Percentiles rank a stretch among this genome's conserved stretches.
Conservation (phyloP, 2,329 filamentous ascomycete genomes). For the Arthroderma sp. region DNA sequence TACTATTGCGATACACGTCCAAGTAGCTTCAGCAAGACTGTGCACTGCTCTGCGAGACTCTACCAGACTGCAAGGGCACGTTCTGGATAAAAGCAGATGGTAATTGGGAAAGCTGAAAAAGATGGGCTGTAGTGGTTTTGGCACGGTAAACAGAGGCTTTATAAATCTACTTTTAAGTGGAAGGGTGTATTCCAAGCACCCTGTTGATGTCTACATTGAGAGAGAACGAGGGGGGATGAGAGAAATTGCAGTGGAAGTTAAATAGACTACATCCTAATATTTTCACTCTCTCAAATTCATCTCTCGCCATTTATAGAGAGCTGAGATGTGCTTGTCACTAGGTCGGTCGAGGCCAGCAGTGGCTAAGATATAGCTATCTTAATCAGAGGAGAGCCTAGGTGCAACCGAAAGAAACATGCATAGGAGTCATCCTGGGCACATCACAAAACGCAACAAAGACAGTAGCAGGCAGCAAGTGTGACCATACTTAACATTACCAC, state of each 20-base stretch:
- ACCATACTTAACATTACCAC: neutral
- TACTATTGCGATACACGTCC: too few relatives aligned
- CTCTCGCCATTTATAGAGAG: neutral
- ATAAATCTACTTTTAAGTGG: too few relatives aligned
- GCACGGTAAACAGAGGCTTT: too few relatives aligned
- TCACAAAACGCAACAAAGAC: neutral
- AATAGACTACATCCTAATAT: too few relatives aligned
- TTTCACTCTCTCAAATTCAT: neutral
- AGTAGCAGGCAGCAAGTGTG: neutral
- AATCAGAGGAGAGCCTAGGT: neutral
- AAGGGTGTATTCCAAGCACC: too few relatives aligned
- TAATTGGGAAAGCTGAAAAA: too few relatives aligned
- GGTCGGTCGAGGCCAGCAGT: neutral
- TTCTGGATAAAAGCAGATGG: too few relatives aligned
- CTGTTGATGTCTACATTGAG: conserved; percentile 1
- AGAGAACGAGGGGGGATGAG: neutral
- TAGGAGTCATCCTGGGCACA: neutral
- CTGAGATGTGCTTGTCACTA: neutral
- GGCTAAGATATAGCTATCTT: neutral
- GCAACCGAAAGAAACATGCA: neutral
- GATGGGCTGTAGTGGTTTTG: too few relatives aligned
- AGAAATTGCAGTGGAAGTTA: too few relatives aligned
- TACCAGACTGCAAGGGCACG: too few relatives aligned
- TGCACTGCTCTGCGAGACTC: too few relatives aligned
- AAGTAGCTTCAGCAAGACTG: too few relatives aligned